Base-by-base conservation (phyloP, 2,329 filamentous ascomycete species). In the Orbilia javanica region DNA sequence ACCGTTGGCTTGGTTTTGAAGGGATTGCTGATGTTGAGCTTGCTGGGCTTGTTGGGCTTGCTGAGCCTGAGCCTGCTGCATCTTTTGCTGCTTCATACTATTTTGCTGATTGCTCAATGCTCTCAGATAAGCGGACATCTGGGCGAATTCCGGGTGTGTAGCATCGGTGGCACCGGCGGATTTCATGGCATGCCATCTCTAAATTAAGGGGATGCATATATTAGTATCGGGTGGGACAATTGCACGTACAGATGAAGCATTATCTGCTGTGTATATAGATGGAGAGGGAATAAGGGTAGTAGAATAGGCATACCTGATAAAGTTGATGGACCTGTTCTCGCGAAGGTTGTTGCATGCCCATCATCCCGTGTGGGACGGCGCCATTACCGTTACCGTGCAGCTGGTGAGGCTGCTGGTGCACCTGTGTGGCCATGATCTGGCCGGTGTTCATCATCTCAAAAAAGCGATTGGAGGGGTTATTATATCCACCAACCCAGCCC, bases 181-280 rank as follows among this genome's bases (percentile, higher is more conserved):
- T 85, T 95, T 96, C 92, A 98, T 94, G 84, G 93, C 90, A 83
- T 92, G 91, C 80, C 92, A 96, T 88, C 93, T 94, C 94, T 97
- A 82, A 13, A 69, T 4, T 3, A 25, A 39, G n/a, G 52, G n/a
- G 13, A 10, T 11, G 34, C 13, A 36, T 6, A 11, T 2, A 10
- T 36, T 36, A 36, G 34, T 36, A 36, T n/a, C n/a, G n/a, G n/a
- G n/a, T 36, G 7, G 34, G 13, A 2, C 11, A 15, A 15, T 39
- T 15, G 11, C 11, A 39, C 3, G n/a, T 13, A 36, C n/a, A 20
- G 18, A n/a, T 39, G n/a, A 20, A 2, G 18, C 10, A 67, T 53
- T n/a, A n/a, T n/a, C n/a, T n/a, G n/a, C n/a, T n/a, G n/a, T n/a
- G n/a, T n/a, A n/a, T n/a, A n/a, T n/a, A n/a, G n/a, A n/a, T n/a